Evolutionary conservation across 208 protist genomes (phyloP).

Genomic region (Novymonas esmeraldas): DNA sequence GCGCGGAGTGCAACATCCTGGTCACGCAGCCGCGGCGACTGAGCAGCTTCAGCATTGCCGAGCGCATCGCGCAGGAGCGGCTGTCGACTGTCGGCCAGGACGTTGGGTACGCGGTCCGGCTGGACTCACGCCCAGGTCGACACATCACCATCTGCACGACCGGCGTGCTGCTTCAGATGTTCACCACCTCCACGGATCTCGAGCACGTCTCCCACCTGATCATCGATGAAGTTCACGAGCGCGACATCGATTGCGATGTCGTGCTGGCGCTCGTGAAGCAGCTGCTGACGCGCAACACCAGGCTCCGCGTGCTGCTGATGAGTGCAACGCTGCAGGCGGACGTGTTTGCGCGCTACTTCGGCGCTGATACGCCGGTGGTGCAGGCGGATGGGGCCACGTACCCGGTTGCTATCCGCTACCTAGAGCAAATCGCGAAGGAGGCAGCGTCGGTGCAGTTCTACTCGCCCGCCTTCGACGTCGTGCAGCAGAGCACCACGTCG

Average conservation of each 20-base stretch:
- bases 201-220: slow-evolving; percentile 95
- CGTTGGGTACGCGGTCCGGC: slow-evolving; percentile 98
- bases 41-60: slow-evolving; percentile 97
- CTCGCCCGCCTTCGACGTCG: slow-evolving; percentile 59
- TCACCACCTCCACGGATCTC: slow-evolving; percentile 88
- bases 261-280: slow-evolving; percentile 97
- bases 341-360: slow-evolving; percentile 98
- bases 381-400: slow-evolving; percentile 75
- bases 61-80: slow-evolving; percentile 97
- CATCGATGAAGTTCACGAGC: slow-evolving; percentile 99
- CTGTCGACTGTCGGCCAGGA: slow-evolving; percentile 85
- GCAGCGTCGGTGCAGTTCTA: slow-evolving; percentile 27
- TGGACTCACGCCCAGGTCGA: slow-evolving; percentile 94
- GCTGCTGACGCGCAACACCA: slow-evolving; percentile 48
- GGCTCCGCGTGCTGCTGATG: slow-evolving; percentile 98
- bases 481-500: neutral
- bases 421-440: slow-evolving; percentile 61
- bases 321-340: slow-evolving; percentile 98
- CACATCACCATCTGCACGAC: slow-evolving; percentile 98
- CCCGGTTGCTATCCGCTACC: slow-evolving; percentile 67
- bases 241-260: slow-evolving; percentile 98
- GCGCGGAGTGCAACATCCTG: slow-evolving; percentile 69
- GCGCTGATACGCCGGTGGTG: slow-evolving; percentile 54
- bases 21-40: slow-evolving; percentile 98
- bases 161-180: slow-evolving; percentile 98